Evolutionary conservation across 805 yeast genomes (phyloP), one percentile per base, ranked within the genome.

Genomic region (Isabelozyma gotoi): DNA sequence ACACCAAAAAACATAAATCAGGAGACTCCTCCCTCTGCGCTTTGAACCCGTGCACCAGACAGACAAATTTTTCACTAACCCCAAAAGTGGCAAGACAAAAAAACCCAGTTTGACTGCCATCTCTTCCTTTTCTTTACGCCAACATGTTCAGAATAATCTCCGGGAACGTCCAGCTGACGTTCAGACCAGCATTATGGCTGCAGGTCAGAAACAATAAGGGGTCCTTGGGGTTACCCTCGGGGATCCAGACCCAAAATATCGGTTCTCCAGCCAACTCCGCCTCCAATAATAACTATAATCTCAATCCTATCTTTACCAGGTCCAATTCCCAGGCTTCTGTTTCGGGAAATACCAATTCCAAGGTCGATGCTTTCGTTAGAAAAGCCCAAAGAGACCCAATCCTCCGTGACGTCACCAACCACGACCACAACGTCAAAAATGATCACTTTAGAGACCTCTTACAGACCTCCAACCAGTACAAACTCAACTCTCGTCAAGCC

Each of bases 121-220:
- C n/a, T n/a, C n/a, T 24, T 24, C 12, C 29, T 24, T 24, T 24
- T 24, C 29, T 24, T n/a, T 24, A 24, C 29, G 29, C 29, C 18
- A 34, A 24, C 8, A 70, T 70, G 75, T 69, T 70, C 44, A 62
- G 74, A 49, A 58, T 71, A 37, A 60, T 69, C 18, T 53, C 70
- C 14, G 40, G 65, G n/a, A 68, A 67, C 49, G 62, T 74, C 15
- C 67, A 57, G 43, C 62, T 58, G 43, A 57, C 65, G 35, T 49
- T 71, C 39, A 61, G 70, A 46, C 73, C 74, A 10, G 69, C 53
- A 19, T 49, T 69, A 39, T 55, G 69, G 39, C 67, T 60, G 56
- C 68, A 69, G 45, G 71, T 69, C 27, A 60, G 68, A 44, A 53
- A 56, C 36, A 63, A 61, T 46, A 51, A 55, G 19, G 48, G 50